These are phyloP conservation scores for Pilatotrama ljubarskyi DNA, from an alignment of 768 basidiomycete species.

Conservation along the genomic window DNA sequence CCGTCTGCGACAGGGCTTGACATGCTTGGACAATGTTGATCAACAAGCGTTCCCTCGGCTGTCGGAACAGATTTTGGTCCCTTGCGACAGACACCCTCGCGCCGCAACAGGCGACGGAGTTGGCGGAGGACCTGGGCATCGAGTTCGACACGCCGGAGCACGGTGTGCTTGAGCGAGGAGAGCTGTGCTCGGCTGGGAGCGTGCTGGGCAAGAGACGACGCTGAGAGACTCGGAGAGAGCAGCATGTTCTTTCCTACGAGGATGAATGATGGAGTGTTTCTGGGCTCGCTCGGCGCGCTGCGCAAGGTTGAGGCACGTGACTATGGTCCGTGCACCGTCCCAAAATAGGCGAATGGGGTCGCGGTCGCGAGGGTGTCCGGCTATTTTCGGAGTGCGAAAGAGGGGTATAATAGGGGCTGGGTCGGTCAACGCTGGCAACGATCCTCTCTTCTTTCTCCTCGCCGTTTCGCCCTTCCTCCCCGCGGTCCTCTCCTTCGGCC, in stretches of 20 bases:
- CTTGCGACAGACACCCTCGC: conserved; percentile 66
- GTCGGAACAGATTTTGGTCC: conserved; percentile 64
- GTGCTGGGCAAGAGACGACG: conserved; percentile 28
- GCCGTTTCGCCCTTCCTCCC: conserved; percentile 10
- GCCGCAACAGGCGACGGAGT: conserved; percentile 60
- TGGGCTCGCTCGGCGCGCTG: background rate
- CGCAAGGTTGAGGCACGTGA: background rate
- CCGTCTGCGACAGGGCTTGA: background rate
- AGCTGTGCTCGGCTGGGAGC: conserved; percentile 48
- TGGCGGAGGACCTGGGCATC: conserved; percentile 81
- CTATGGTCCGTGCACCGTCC: conserved; percentile 16
- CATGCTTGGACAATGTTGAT: background rate
- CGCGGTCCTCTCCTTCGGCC: conserved; percentile 16
- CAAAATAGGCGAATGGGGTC: conserved; percentile 1
- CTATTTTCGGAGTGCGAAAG: conserved; percentile 21
- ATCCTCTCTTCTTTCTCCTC: conserved; percentile 10
- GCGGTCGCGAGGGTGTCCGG: background rate
- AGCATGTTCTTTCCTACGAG: background rate
- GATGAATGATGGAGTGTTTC: background rate
- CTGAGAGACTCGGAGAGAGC: conserved; percentile 5
- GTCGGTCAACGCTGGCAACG: conserved; percentile 8
- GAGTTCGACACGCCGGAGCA: conserved; percentile 79
- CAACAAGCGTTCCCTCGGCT: background rate
- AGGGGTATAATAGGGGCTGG: conserved; percentile 23
- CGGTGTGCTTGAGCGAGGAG: conserved; percentile 57